These are phyloP conservation scores for Neurospora africana DNA, from an alignment of 495 filamentous ascomycete species.

Conservation along the genomic window DNA sequence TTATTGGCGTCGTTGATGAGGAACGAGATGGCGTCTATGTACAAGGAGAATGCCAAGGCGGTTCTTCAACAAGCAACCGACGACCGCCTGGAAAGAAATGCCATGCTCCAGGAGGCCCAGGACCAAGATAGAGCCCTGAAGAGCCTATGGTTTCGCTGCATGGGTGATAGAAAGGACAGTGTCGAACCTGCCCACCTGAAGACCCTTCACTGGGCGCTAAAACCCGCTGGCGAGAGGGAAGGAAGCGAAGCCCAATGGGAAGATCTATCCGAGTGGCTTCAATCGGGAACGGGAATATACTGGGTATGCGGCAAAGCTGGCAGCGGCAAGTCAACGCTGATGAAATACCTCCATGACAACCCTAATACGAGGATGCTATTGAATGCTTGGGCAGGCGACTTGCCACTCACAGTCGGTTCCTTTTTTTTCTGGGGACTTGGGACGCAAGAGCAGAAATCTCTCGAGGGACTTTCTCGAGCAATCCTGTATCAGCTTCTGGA, in stretches of 20 bases:
- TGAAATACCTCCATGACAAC: background rate
- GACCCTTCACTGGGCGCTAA: background rate
- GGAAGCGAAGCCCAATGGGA: background rate
- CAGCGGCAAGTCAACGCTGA: constrained; percentile 1
- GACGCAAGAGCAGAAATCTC: background rate
- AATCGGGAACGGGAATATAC: background rate
- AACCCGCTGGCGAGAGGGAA: background rate
- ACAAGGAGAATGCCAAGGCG: background rate
- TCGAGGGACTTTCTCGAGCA: background rate
- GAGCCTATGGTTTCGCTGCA: background rate
- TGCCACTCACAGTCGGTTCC: background rate
- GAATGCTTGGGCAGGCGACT: constrained; percentile 8
- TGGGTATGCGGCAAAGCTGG: background rate
- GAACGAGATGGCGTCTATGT: background rate
- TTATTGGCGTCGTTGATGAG: background rate
- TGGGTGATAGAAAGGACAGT: background rate
- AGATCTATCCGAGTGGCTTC: background rate
- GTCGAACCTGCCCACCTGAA: background rate
- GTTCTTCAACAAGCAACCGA: background rate
- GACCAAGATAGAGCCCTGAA: background rate
- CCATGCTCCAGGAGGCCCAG: background rate
- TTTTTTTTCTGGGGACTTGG: background rate
- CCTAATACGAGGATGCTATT: background rate
- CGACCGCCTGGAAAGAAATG: background rate
- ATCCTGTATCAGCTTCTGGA: background rate